phyloP scores from a whole-genome alignment of 2,329 filamentous ascomycete genomes.

The Verticillium nonalfalfae region DNA sequence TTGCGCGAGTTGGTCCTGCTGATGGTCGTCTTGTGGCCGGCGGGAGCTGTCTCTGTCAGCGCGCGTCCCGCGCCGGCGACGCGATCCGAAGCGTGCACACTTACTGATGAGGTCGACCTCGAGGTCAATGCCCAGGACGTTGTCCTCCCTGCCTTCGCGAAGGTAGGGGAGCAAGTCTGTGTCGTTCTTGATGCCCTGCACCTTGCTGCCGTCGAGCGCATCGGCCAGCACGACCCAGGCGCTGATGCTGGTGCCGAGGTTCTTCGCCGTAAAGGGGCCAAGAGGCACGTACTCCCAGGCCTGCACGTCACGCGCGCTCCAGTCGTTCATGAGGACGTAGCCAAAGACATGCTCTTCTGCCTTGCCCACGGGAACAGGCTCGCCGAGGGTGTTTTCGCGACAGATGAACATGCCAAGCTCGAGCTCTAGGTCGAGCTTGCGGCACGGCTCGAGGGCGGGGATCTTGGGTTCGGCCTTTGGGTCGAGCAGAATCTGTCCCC shows the following conservation, averaged over 20 bases:
- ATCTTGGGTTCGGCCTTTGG: constrained; percentile 45
- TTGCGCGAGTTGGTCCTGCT: constrained; percentile 24
- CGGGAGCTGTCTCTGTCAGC: constrained; percentile 18
- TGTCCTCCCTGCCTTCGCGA: constrained; percentile 27
- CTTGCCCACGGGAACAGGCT: constrained; percentile 57
- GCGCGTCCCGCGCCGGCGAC: rapidly evolving
- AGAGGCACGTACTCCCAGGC: constrained; percentile 55
- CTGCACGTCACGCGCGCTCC: constrained; percentile 58
- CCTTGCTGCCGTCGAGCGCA: constrained; percentile 34
- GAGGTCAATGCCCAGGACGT: constrained; percentile 27
- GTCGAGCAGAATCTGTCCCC: constrained; percentile 60
- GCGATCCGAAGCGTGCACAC: constrained; percentile 8
- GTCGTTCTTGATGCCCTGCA: constrained; percentile 21
- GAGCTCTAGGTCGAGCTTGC: constrained; percentile 66
- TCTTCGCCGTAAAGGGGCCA: constrained; percentile 58
- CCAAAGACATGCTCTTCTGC: constrained; percentile 71
- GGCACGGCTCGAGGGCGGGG: constrained; percentile 52
- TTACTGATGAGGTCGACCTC: constrained; percentile 32
- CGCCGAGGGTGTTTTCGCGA: constrained; percentile 59
- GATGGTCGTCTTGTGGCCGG: constrained; percentile 20
- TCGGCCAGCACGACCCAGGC: constrained; percentile 58
- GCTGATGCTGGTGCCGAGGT: constrained; percentile 52
- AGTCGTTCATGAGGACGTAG: constrained; percentile 58
- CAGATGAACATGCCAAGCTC: constrained; percentile 73
- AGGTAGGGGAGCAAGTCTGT: constrained; percentile 35